Evolutionary conservation across 768 basidiomycete species (phyloP).

Genomic region (Boletus sp.): DNA sequence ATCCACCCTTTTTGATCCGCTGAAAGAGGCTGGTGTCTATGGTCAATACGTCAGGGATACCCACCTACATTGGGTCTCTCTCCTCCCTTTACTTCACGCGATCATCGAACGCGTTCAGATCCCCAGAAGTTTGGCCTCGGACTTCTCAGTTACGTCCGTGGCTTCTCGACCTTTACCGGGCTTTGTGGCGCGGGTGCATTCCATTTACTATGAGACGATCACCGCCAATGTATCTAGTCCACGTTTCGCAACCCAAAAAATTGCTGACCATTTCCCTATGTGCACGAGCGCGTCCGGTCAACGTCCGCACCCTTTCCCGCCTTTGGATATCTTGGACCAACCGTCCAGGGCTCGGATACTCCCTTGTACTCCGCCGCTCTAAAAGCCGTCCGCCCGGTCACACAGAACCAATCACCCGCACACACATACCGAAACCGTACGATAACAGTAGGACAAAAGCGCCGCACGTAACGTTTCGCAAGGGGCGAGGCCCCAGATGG

Average conservation of each 20-base stretch:
- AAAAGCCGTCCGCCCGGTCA: constrained; percentile 1
- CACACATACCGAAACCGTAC: not conserved
- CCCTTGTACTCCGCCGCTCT: constrained; percentile 24
- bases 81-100: constrained; percentile 20
- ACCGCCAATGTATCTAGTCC: constrained; percentile 15
- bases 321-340: constrained; percentile 22
- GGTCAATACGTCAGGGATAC: constrained; percentile 17
- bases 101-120: constrained; percentile 27
- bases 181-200: constrained; percentile 32
- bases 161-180: constrained; percentile 26
- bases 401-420: not conserved
- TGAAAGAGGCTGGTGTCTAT: constrained; percentile 13
- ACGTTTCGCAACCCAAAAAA: constrained; percentile 13
- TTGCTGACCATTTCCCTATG: constrained; percentile 15
- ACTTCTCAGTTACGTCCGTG: constrained; percentile 35
- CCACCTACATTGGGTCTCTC: constrained; percentile 4
- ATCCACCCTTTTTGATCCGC: constrained; percentile 19
- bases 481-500: not conserved
- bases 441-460: not conserved
- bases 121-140: constrained; percentile 34
- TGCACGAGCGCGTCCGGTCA: constrained; percentile 14
- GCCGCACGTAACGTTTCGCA: not conserved
- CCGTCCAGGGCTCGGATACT: constrained; percentile 14
- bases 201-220: constrained; percentile 22
- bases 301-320: constrained; percentile 18